Percentiles rank a stretch among this genome's conserved stretches.
These are phyloP conservation scores for Pseudomicrostroma phylloplanum DNA, from an alignment of 1,284 basidiomycete genomes.

Conservation along the genomic window DNA sequence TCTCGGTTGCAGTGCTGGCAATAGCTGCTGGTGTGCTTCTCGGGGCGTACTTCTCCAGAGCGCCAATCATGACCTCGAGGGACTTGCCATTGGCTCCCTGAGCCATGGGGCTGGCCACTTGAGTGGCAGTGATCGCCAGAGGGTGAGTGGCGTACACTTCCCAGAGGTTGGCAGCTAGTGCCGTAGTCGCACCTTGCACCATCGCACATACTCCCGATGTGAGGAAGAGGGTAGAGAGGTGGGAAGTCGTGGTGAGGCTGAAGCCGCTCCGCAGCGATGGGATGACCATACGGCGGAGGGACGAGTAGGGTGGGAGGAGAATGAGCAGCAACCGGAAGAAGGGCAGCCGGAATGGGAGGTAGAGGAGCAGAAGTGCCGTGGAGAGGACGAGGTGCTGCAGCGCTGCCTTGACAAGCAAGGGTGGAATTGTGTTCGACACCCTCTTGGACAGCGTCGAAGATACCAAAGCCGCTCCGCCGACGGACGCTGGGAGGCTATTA, in stretches of 20 bases:
- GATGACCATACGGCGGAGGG: constrained; percentile 5
- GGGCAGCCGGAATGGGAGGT: not conserved
- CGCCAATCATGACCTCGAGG: not conserved
- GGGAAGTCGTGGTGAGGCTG: not conserved
- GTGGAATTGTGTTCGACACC: not conserved
- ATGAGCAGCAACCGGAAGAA: not conserved
- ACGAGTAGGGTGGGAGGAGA: constrained; percentile 2
- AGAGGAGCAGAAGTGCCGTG: not conserved
- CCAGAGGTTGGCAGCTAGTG: not conserved
- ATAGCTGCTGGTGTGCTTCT: not conserved
- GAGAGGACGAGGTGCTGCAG: not conserved
- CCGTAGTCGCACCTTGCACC: not conserved
- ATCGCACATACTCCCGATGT: not conserved
- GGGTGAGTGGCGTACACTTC: constrained; percentile 5
- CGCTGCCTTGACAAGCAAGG: not conserved
- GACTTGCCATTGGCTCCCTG: not conserved
- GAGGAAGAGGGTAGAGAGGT: not conserved
- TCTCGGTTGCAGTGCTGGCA: not conserved
- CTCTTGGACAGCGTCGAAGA: not conserved
- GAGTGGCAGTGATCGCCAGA: not conserved
- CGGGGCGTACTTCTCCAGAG: not conserved
- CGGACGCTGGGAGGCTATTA: not conserved
- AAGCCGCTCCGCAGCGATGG: not conserved
- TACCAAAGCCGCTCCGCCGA: not conserved
- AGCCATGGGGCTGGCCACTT: not conserved